Evolutionary conservation across 306 rosid genomes (phyloP).

Genomic region (Cicer arietinum): DNA sequence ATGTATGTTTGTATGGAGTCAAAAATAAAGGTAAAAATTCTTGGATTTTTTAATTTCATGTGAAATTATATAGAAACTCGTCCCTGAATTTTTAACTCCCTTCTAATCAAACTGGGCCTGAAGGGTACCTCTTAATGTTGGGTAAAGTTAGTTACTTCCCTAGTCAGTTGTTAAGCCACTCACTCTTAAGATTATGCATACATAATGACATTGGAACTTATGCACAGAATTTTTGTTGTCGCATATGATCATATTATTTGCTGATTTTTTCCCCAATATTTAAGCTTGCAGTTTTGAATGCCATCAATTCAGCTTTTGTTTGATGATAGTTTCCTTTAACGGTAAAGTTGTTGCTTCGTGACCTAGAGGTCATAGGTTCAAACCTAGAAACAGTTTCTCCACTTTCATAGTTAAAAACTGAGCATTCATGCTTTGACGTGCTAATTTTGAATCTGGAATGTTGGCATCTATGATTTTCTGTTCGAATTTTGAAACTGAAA

Average conservation of each 20-base stretch:
- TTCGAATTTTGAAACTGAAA: not conserved
- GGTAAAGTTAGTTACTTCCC: not conserved
- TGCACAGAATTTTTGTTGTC: not conserved
- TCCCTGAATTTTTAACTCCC: not conserved
- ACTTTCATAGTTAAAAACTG: too few relatives aligned
- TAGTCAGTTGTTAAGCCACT: conserved; percentile 1
- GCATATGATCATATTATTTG: conserved; percentile 15
- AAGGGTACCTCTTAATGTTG: too few relatives aligned
- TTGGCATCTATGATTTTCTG: not conserved
- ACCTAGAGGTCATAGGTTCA: too few relatives aligned
- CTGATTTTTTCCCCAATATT: not conserved
- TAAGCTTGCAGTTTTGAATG: not conserved
- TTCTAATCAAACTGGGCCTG: too few relatives aligned
- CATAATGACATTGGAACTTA: not conserved
- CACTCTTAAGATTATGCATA: not conserved
- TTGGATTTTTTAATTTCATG: not conserved
- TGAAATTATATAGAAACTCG: not conserved
- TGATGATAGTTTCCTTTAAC: not conserved
- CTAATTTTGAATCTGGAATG: not conserved
- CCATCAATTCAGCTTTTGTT: conserved; percentile 3
- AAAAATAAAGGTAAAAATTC: too few relatives aligned
- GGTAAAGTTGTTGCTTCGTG: too few relatives aligned
- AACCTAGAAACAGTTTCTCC: too few relatives aligned
- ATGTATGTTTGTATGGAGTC: too few relatives aligned
- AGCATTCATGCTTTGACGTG: not conserved